Base-by-base conservation (phyloP, 2,329 filamentous ascomycete species). In the Chaetoscypha palmicola region DNA sequence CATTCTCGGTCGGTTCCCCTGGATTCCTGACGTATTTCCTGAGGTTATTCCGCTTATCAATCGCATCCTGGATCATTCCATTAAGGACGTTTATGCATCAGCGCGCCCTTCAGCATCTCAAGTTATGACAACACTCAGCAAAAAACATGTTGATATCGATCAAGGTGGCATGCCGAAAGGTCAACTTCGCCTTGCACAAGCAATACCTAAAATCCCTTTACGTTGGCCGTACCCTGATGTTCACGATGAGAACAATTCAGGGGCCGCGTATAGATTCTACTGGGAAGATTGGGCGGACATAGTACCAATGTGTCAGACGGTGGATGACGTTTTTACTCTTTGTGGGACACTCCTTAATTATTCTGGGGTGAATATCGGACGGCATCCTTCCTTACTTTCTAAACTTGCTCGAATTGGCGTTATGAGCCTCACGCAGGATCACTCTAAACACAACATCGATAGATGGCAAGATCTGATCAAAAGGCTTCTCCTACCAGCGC, bases 201-300 rank as follows among this genome's bases (percentile, higher is more conserved):
- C 79, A 20, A 67, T 73, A 2, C 67, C 76, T n/a, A 79, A 78
- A 54, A 84, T 83, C 58, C 73, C 78, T 12, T 70, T 92, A 51
- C 78, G 86, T 49, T 96, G 91, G 91, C 85, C 89, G 3, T 83
- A 84, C 56, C 79, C 88, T 4, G 90, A 95, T 55, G 81, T 79
- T 53, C 74, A 74, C 51, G 86, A 92, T 58, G 79, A 79, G 20
- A 81, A 81, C 43, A 86, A 89, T 54, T 28, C 24, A 24, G 81
- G 82, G 16, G 74, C 76, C n/a, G 77, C 71, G 10, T 97, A 96
- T 62, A 79, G 85, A 24, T 97, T 94, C 62, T 98, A 98, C 64
- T 96, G 92, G 81, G 89, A 95, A 47, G 92, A 97, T 55, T 98
- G 92, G 92, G 75, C 81, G 2, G 91, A 97, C 64, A 94, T 92